These are phyloP conservation scores for Candida rishiriensis DNA, from an alignment of 805 yeast species.

Conservation along the genomic window DNA sequence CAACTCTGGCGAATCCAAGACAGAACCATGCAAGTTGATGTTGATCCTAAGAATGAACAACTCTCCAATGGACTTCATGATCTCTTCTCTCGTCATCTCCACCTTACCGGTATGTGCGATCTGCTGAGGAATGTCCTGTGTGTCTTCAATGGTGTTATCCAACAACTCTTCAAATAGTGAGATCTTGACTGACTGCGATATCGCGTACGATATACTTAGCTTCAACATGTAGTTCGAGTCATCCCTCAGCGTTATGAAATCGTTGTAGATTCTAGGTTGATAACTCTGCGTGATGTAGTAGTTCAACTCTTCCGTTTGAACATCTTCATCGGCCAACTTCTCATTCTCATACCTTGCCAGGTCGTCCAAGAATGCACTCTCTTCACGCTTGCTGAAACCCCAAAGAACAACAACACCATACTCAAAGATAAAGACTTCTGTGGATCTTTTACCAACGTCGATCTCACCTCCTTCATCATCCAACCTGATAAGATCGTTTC, in stretches of 20 bases:
- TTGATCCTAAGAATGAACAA: constrained; percentile 82
- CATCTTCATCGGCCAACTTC: constrained; percentile 85
- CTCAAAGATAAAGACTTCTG: constrained; percentile 85
- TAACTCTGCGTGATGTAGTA: constrained; percentile 90
- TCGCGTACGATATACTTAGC: constrained; percentile 89
- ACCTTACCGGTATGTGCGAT: constrained; percentile 94
- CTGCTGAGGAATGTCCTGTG: constrained; percentile 95
- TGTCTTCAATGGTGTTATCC: constrained; percentile 94
- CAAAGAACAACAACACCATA: constrained; percentile 97
- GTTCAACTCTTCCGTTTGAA: constrained; percentile 91
- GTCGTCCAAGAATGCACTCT: constrained; percentile 72
- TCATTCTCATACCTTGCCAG: constrained; percentile 89
- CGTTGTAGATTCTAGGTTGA: constrained; percentile 94
- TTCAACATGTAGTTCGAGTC: constrained; percentile 89
- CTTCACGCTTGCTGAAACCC: constrained; percentile 90
- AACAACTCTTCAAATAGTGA: constrained; percentile 94
- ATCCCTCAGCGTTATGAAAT: constrained; percentile 88
- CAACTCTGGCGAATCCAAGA: constrained; percentile 92
- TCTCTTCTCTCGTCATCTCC: constrained; percentile 88
- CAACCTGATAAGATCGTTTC: constrained; percentile 51
- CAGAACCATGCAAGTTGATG: constrained; percentile 80
- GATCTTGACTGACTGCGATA: constrained; percentile 93
- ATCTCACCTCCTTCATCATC: constrained; percentile 97
- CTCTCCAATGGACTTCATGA: constrained; percentile 97
- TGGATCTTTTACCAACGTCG: constrained; percentile 70